Evolutionary conservation across 768 basidiomycete species (phyloP).

Genomic region (Boletus rufocinnamomeus): DNA sequence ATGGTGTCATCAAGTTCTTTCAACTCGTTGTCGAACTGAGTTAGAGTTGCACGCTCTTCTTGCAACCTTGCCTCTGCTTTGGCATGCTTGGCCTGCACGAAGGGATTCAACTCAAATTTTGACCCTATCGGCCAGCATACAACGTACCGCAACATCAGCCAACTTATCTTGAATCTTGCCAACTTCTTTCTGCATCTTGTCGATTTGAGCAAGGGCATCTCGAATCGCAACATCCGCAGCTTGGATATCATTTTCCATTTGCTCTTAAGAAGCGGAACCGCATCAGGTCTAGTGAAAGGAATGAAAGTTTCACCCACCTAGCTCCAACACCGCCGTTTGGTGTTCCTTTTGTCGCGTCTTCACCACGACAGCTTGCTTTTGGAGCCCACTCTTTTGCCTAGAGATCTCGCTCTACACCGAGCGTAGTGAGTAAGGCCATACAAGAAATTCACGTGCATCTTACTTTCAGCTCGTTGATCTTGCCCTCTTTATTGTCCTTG

Average conservation of each 20-base stretch:
- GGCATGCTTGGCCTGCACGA: constrained; percentile 51
- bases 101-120: not conserved
- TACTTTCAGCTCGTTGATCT: constrained; percentile 92
- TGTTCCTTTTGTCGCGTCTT: constrained; percentile 90
- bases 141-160: constrained; percentile 25
- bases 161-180: constrained; percentile 56
- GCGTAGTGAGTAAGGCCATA: not conserved
- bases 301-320: constrained; percentile 54
- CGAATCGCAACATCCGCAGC: constrained; percentile 23
- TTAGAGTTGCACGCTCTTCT: constrained; percentile 85
- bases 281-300: not conserved
- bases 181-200: constrained; percentile 62
- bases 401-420: constrained; percentile 61
- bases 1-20: constrained; percentile 80
- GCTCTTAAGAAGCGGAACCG: constrained; percentile 16
- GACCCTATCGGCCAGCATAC: not conserved
- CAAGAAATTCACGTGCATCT: constrained; percentile 10
- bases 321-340: constrained; percentile 83
- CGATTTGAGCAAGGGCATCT: constrained; percentile 45
- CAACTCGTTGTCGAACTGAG: constrained; percentile 86
- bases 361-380: constrained; percentile 77
- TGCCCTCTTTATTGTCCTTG: constrained; percentile 98
- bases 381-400: constrained; percentile 77
- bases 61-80: constrained; percentile 71
- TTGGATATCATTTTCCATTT: constrained; percentile 35